These are phyloP conservation scores for Emiliania huxleyi DNA, from an alignment of 78 protist genomes.

Conservation along the genomic window DNA sequence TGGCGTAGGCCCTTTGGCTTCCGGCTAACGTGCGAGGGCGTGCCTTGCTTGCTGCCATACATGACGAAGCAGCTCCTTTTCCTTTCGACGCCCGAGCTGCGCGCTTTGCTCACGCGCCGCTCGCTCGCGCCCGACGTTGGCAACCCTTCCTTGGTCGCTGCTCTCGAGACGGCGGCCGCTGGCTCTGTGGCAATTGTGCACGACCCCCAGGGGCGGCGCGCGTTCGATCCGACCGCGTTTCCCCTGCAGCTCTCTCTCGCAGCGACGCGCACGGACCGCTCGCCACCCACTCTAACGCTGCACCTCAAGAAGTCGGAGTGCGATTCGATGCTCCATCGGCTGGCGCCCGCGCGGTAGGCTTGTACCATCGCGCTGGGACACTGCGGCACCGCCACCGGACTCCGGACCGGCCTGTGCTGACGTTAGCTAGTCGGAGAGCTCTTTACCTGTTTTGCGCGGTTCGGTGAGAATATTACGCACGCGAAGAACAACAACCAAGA, in stretches of 20 bases:
- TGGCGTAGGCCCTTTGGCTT: not conserved
- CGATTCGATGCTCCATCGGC: not conserved
- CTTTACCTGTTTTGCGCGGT: too few species aligned
- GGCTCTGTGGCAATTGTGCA: not conserved
- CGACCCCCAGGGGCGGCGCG: not conserved
- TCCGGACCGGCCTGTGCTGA: too few species aligned
- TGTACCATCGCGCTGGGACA: too few species aligned
- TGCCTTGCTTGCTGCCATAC: not conserved
- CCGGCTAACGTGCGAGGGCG: not conserved
- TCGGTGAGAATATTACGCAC: too few species aligned
- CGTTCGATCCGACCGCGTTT: not conserved
- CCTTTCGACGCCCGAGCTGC: not conserved
- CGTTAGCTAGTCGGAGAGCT: too few species aligned
- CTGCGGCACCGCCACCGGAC: too few species aligned
- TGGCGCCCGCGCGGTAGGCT: too few species aligned
- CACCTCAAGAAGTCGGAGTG: not conserved
- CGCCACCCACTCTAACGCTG: not conserved
- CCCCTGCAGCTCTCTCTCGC: not conserved
- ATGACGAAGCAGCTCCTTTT: not conserved
- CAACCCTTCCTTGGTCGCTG: not conserved
- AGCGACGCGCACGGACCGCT: not conserved
- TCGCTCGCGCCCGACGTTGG: not conserved
- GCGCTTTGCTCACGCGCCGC: not conserved
- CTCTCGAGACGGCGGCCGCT: not conserved
- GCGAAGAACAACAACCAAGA: too few species aligned